These are phyloP conservation scores for Globisporangium lucens DNA, from an alignment of 352 stramenopile species.

Conservation along the genomic window DNA sequence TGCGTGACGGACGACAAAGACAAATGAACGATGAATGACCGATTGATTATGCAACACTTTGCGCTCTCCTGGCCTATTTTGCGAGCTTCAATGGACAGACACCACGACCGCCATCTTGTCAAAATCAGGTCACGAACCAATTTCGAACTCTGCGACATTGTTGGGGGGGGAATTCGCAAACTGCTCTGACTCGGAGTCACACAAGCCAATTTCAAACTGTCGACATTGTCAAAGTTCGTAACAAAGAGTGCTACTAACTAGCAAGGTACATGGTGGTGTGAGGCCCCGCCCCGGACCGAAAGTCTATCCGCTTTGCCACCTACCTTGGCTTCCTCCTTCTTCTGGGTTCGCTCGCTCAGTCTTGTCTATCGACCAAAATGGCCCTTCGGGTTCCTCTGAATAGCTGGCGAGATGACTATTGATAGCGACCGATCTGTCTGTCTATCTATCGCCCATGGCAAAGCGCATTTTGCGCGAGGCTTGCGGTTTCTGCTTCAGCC, in stretches of 20 bases:
- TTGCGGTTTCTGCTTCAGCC: background rate
- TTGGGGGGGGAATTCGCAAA: background rate
- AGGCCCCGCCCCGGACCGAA: background rate
- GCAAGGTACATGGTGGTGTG: no score
- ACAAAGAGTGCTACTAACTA: no score
- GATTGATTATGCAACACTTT: background rate
- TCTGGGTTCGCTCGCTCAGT: background rate
- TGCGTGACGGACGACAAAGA: background rate
- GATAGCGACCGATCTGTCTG: background rate
- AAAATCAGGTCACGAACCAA: background rate
- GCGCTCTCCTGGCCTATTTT: background rate
- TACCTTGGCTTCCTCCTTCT: background rate
- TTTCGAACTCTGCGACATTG: background rate
- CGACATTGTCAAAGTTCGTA: no score
- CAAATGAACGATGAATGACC: slow-evolving; percentile 6
- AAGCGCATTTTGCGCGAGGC: background rate
- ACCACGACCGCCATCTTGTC: no score
- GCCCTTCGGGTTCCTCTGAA: background rate
- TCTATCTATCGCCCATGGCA: background rate
- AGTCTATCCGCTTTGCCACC: background rate
- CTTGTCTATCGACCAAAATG: background rate
- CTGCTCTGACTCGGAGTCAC: background rate
- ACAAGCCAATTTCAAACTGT: background rate
- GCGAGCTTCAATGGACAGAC: background rate
- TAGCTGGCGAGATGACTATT: background rate